phyloP scores from a whole-genome alignment of 2,329 filamentous ascomycete species.

The Paraphaeosphaeria minitans region DNA sequence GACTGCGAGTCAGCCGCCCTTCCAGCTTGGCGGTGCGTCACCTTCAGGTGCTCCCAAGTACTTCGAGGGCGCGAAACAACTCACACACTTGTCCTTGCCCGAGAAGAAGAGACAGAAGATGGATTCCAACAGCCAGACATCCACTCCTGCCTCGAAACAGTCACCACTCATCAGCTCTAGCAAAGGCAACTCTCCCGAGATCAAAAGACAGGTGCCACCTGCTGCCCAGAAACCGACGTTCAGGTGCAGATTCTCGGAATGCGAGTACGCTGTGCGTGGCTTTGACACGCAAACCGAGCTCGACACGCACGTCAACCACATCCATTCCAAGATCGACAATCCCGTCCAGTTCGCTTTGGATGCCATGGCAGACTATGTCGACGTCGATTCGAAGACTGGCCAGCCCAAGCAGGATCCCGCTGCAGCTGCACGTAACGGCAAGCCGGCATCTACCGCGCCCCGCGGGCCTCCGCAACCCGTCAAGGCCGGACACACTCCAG shows the following conservation, averaged over 20 bases:
- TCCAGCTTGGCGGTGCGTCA: conserved; percentile 56
- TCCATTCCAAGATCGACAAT: conserved; percentile 60
- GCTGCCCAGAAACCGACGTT: conserved; percentile 54
- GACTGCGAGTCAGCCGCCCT: conserved; percentile 59
- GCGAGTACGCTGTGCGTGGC: conserved; percentile 59
- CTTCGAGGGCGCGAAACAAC: conserved; percentile 55
- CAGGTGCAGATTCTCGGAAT: conserved; percentile 59
- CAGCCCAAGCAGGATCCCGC: conserved; percentile 34
- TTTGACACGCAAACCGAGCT: conserved; percentile 61
- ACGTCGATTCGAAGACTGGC: conserved; percentile 54
- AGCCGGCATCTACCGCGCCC: conserved; percentile 28
- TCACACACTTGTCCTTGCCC: conserved; percentile 64
- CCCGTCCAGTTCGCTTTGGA: conserved; percentile 62
- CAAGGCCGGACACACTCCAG: conserved; percentile 43
- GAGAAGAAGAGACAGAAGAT: conserved; percentile 62
- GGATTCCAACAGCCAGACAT: conserved; percentile 47
- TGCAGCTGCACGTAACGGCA: conserved; percentile 27
- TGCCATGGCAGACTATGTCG: conserved; percentile 57
- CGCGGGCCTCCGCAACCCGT: conserved; percentile 32
- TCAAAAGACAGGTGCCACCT: conserved; percentile 53
- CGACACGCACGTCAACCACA: conserved; percentile 59
- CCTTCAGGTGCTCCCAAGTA: conserved; percentile 64
- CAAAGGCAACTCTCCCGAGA: conserved; percentile 50
- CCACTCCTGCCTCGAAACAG: conserved; percentile 48
- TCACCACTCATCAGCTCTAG: conserved; percentile 47